Conservation (phyloP, 495 filamentous ascomycete genomes). For the Daldinia vernicosa region DNA sequence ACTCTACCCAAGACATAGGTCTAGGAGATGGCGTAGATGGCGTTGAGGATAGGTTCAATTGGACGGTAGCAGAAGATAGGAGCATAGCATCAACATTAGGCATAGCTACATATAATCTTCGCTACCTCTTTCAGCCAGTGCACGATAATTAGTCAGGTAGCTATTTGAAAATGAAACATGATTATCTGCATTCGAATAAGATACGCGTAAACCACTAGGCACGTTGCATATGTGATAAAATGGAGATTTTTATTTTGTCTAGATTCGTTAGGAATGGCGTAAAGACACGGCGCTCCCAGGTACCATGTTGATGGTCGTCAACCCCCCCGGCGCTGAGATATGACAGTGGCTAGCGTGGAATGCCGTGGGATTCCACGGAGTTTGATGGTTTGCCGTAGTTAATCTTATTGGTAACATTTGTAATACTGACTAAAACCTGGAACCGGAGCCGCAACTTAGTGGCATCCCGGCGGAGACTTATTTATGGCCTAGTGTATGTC, state of each 20-base stretch:
- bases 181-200: background rate
- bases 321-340: background rate
- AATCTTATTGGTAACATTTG: background rate
- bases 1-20: background rate
- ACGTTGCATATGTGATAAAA: background rate
- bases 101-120: background rate
- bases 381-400: background rate
- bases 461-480: background rate
- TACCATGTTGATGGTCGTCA: background rate
- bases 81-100: background rate
- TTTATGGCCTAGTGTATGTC: background rate
- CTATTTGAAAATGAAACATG: background rate
- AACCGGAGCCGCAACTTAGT: background rate
- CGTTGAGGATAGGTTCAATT: slow-evolving; percentile 2
- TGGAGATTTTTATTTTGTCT: background rate
- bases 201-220: background rate
- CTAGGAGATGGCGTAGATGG: background rate
- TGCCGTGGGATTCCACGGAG: slow-evolving; percentile 6
- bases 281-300: background rate
- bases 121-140: background rate
- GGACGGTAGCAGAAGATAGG: slow-evolving; percentile 6
- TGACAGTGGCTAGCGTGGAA: slow-evolving; percentile 15
- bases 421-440: background rate
- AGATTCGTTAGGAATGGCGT: background rate
- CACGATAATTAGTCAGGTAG: background rate